These are phyloP conservation scores for Crassisporium funariophilum DNA, from an alignment of 768 basidiomycete genomes.

Conservation along the genomic window DNA sequence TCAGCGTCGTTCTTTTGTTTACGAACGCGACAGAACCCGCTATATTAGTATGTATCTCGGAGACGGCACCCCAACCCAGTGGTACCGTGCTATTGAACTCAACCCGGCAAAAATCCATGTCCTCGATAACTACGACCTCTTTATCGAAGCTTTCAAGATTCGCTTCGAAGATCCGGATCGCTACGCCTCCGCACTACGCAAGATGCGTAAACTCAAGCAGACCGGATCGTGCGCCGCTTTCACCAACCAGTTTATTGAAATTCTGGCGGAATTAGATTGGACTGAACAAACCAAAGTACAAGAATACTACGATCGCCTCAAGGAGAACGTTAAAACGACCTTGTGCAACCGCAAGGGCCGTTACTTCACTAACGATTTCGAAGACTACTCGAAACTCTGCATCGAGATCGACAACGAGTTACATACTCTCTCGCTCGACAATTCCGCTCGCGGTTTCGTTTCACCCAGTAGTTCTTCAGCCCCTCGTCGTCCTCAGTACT, in stretches of 20 bases:
- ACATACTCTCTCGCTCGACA: slow-evolving; percentile 20
- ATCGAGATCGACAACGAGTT: slow-evolving; percentile 29
- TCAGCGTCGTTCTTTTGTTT: slow-evolving; percentile 19
- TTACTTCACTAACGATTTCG: slow-evolving; percentile 18
- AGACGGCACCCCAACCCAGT: slow-evolving; percentile 30
- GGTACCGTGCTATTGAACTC: slow-evolving; percentile 33
- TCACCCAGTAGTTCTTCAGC: neutral
- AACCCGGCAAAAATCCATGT: slow-evolving; percentile 15
- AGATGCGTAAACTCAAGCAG: slow-evolving; percentile 32
- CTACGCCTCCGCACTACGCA: slow-evolving; percentile 24
- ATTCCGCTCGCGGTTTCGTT: neutral
- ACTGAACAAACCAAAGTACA: slow-evolving; percentile 36
- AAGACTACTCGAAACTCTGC: slow-evolving; percentile 18
- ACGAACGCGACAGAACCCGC: slow-evolving; percentile 28
- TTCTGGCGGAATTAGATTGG: slow-evolving; percentile 27
- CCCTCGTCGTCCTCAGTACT: neutral
- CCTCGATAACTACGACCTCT: slow-evolving; percentile 27
- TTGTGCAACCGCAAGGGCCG: slow-evolving; percentile 17
- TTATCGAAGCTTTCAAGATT: slow-evolving; percentile 24
- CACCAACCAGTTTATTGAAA: slow-evolving; percentile 28
- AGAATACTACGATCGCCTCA: slow-evolving; percentile 30
- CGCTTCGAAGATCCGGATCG: slow-evolving; percentile 32
- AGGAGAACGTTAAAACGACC: slow-evolving; percentile 27
- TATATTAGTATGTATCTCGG: slow-evolving; percentile 31
- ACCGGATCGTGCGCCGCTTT: slow-evolving; percentile 30